These are phyloP conservation scores for Heliocybe sulcata DNA, from an alignment of 1,284 basidiomycete genomes.

Conservation along the genomic window DNA sequence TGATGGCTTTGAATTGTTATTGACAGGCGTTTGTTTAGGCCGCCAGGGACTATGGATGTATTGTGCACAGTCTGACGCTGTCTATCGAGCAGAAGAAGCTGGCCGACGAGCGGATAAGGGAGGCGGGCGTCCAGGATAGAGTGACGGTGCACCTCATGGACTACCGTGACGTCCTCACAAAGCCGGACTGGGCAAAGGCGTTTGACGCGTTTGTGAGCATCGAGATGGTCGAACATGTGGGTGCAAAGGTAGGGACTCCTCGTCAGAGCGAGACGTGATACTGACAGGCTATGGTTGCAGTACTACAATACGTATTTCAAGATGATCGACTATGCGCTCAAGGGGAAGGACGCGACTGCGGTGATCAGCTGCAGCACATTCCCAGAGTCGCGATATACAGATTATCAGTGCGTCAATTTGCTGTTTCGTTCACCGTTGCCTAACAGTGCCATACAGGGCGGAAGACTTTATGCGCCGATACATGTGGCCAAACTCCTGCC, in stretches of 20 bases:
- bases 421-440: conserved; percentile 3
- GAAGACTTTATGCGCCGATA: conserved; percentile 88
- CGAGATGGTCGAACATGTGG: conserved; percentile 89
- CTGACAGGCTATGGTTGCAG: conserved; percentile 11
- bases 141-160: conserved; percentile 85
- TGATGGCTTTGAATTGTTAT: not conserved
- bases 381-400: conserved; percentile 69
- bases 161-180: conserved; percentile 71
- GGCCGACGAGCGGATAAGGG: conserved; percentile 75
- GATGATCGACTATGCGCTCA: conserved; percentile 76
- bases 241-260: conserved; percentile 37
- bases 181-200: conserved; percentile 55
- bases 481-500: conserved; percentile 89
- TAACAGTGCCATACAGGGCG: conserved; percentile 33
- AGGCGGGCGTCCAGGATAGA: conserved; percentile 61
- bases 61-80: conserved; percentile 84
- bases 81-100: conserved; percentile 82
- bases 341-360: conserved; percentile 58
- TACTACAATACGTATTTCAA: conserved; percentile 74
- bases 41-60: conserved; percentile 63
- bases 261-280: not conserved
- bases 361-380: conserved; percentile 82
- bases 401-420: conserved; percentile 49
- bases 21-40: conserved; percentile 33
- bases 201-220: conserved; percentile 88